A percentile compares a stretch with the other conserved stretches of the same genome.
Conservation (phyloP, 331 rosid species). For the Saraca asoca region DNA sequence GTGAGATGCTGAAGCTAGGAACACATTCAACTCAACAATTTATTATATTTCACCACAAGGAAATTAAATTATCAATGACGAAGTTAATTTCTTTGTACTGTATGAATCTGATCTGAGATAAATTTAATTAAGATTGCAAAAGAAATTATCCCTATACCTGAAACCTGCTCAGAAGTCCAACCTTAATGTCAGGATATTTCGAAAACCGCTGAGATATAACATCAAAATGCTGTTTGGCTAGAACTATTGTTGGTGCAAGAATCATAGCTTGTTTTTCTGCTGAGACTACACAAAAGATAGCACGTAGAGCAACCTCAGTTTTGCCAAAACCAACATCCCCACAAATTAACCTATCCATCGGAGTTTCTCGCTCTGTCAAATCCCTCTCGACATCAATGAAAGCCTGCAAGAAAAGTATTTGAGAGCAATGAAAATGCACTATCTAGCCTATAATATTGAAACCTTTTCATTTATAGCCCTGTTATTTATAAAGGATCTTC, state of each 20-base stretch:
- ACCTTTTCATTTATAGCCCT: neutral
- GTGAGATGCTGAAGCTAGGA: neutral
- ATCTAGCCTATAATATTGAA: conserved; percentile 17
- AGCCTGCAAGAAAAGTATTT: conserved; percentile 54
- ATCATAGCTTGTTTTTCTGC: conserved; percentile 92
- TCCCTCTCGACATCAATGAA: conserved; percentile 86
- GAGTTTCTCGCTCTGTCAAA: conserved; percentile 82
- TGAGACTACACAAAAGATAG: conserved; percentile 73
- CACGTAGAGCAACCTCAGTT: conserved; percentile 97
- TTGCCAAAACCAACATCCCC: conserved; percentile 99
- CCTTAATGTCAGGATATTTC: conserved; percentile 55
- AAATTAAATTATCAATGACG: neutral
- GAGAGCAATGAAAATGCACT: conserved; percentile 32
- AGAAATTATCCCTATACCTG: conserved; percentile 57
- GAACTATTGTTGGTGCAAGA: conserved; percentile 92
- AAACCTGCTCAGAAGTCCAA: conserved; percentile 91
- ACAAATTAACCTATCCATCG: conserved; percentile 94
- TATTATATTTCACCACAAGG: conserved; percentile 8
- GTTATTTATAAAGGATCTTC: neutral
- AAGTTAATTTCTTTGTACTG: neutral
- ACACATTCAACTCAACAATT: conserved; percentile 20
- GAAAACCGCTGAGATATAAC: conserved; percentile 85
- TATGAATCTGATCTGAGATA: conserved; percentile 13
- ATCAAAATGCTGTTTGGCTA: conserved; percentile 92
- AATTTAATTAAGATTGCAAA: conserved; percentile 26